Conservation (phyloP, 2,329 filamentous ascomycete species). For the Monosporascus sp. region DNA sequence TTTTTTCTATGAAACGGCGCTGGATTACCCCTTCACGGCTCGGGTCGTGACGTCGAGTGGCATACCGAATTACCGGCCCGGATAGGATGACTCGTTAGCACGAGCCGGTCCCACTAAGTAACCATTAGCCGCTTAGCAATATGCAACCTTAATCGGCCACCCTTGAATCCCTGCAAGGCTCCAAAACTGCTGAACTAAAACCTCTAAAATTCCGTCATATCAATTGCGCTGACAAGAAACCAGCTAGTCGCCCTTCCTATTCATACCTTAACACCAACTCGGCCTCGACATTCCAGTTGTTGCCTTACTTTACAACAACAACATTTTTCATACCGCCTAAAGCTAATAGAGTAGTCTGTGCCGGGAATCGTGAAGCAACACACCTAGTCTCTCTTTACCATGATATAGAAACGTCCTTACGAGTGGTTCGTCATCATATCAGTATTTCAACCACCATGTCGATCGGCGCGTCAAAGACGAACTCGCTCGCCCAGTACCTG, state of each 20-base stretch:
- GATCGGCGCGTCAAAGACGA: conserved; percentile 13
- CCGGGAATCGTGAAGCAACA: background rate
- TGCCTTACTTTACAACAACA: background rate
- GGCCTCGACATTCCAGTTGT: background rate
- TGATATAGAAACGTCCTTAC: background rate
- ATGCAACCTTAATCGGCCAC: background rate
- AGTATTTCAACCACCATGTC: conserved; percentile 18
- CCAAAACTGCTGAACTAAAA: background rate
- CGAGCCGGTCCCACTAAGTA: background rate
- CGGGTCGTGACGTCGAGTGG: too few relatives aligned
- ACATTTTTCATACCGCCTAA: background rate
- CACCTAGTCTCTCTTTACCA: background rate
- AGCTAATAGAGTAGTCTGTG: background rate
- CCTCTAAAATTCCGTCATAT: background rate
- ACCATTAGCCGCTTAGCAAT: background rate
- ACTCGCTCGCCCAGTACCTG: conserved; percentile 76
- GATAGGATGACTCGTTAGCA: too few relatives aligned
- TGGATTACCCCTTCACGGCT: too few relatives aligned
- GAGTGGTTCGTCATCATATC: background rate
- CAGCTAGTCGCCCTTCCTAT: background rate
- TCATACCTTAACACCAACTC: background rate
- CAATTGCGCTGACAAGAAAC: background rate
- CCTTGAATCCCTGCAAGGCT: background rate
- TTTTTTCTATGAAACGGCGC: too few relatives aligned
- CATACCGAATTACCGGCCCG: too few relatives aligned